Evolutionary conservation across 495 filamentous ascomycete species (phyloP).

Genomic region (Aspergillus homomorphus): DNA sequence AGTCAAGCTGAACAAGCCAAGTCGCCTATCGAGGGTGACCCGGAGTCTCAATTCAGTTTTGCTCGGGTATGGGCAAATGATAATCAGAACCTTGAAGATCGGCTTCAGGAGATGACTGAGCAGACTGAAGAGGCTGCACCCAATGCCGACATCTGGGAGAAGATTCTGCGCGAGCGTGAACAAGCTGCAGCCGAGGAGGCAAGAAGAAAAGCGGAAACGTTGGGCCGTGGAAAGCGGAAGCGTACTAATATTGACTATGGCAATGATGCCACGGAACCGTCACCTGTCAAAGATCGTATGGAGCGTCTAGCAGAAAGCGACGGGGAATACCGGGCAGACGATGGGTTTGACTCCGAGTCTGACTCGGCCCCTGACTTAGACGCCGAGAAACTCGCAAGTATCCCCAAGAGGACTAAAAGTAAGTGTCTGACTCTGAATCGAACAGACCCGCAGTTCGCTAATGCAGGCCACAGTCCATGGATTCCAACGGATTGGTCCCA

Average conservation of each 20-base stretch:
- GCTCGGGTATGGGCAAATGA: constrained; percentile 93
- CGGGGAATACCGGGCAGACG: constrained; percentile 31
- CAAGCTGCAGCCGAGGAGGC: constrained; percentile 67
- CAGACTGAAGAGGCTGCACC: constrained; percentile 31
- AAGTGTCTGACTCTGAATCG: constrained; percentile 2
- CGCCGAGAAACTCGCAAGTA: constrained; percentile 13
- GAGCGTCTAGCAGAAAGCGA: constrained; percentile 29
- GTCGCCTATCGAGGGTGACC: constrained; percentile 51
- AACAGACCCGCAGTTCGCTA: constrained; percentile 4
- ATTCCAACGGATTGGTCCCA: constrained; percentile 39
- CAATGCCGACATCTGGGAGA: constrained; percentile 77
- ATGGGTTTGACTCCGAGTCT: constrained; percentile 26
- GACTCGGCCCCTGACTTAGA: constrained; percentile 20
- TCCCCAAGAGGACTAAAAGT: constrained; percentile 24
- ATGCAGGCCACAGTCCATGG: constrained; percentile 23
- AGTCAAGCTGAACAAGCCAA: constrained; percentile 73
- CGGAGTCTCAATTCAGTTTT: constrained; percentile 80
- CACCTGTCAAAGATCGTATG: constrained; percentile 28
- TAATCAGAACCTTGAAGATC: constrained; percentile 57
- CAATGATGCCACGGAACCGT: constrained; percentile 11
- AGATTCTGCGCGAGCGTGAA: constrained; percentile 79
- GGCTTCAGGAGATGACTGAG: constrained; percentile 50
- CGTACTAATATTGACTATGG: constrained; percentile 42
- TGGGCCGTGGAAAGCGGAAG: constrained; percentile 79
- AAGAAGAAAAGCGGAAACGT: constrained; percentile 57